Evolutionary conservation across 352 stramenopile genomes (phyloP), one percentile per base, ranked within the genome.

Genomic region (Pythium phragmiticola): DNA sequence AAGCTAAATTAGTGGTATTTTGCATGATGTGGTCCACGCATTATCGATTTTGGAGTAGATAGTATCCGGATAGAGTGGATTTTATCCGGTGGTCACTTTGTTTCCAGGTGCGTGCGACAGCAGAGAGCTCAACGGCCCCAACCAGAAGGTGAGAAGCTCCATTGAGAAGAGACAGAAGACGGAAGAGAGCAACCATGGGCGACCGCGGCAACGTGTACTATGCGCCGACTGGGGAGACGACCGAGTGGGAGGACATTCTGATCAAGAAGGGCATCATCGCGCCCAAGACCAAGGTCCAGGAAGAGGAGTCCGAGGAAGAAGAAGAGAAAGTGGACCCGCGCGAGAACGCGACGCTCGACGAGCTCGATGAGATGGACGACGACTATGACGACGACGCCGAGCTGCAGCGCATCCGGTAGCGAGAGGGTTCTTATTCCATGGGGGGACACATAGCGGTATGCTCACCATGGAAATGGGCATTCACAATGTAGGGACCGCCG

Each of bases 171-270:
- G n/a, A 50, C 26, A 0, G 30, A 41, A 54, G 47, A 9, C 62
- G 21, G n/a, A 9, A 46, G 21, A 21, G 21, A 21, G 21, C 21
- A 21, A 68, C 14, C 3, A 89, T 84, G 77, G 76, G 76, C 37
- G 84, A 94, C 67, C 85, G 85, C 43, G 87, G 87, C 43, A 88
- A 84, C 68, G 89, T 92, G 71, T 85, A 74, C 65, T 95, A 95
- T 76, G 87, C 75, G 72, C 84, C 84, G 19, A 95, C 87, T 66
- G 87, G 87, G 65, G 87, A 95, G 76, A 95, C 87, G 60, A 95
- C 87, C 33, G 85, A 95, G 73, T 95, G 87, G 87, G 87, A 95
- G 71, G 87, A 95, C 57, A 95, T 95, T 65, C 69, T 95, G 57
- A 72, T 95, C 50, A 95, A 94, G 74, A 92, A 92, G 63, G 87